phyloP scores from a whole-genome alignment of 371 early-diverging fungal genomes.

The Mucor circinelloides region DNA sequence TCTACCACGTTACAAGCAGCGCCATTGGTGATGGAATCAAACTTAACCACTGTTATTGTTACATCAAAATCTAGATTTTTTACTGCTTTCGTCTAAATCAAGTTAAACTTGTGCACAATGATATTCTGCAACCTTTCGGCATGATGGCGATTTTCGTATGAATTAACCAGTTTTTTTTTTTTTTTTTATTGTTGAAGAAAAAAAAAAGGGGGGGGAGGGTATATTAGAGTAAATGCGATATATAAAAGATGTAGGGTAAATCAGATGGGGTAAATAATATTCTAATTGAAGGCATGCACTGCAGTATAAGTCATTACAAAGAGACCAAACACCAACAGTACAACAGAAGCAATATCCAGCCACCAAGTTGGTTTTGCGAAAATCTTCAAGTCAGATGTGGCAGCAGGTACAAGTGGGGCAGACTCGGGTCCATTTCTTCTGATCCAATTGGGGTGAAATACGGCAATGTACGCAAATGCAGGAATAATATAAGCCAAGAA shows the following conservation, averaged over 20 bases:
- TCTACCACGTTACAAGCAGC: no score
- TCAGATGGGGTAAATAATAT: not conserved
- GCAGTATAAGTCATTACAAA: slow-evolving; percentile 28
- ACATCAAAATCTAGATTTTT: not conserved
- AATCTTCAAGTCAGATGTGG: not conserved
- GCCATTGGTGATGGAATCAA: no score
- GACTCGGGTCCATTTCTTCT: not conserved
- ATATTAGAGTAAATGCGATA: not conserved
- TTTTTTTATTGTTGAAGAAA: not conserved
- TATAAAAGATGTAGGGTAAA: not conserved
- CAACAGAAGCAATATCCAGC: slow-evolving; percentile 27
- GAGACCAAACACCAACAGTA: slow-evolving; percentile 24
- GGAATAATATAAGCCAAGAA: slow-evolving; percentile 64
- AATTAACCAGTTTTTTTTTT: no score
- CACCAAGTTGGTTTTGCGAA: slow-evolving; percentile 20
- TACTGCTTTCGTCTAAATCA: not conserved
- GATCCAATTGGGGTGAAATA: slow-evolving; percentile 29
- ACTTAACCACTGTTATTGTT: no score
- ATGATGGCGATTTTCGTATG: not conserved
- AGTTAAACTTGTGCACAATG: not conserved
- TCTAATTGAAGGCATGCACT: slow-evolving; percentile 10
- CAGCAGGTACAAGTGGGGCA: not conserved
- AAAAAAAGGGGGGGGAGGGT: no score
- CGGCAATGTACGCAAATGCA: slow-evolving; percentile 46
- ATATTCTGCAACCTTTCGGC: not conserved